These are phyloP conservation scores for Myriosclerotinia scirpicola DNA, from an alignment of 2,329 filamentous ascomycete species.

Conservation along the genomic window DNA sequence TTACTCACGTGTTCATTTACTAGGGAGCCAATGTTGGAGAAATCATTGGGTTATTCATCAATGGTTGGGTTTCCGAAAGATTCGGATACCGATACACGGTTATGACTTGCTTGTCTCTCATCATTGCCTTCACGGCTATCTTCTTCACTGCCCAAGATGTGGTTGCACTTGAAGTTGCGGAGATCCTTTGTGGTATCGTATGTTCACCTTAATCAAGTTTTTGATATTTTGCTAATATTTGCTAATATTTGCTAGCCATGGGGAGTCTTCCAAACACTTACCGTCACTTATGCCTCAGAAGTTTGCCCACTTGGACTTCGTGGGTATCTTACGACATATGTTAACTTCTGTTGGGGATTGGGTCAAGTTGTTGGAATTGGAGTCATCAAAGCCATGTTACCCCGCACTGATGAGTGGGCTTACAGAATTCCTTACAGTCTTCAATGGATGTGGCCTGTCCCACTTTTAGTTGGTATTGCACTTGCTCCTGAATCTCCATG, in stretches of 20 bases:
- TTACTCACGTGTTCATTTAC: conserved; percentile 15
- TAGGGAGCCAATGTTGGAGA: conserved; percentile 37
- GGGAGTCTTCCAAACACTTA: conserved; percentile 46
- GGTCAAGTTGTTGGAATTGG: conserved; percentile 53
- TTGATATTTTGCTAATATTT: background rate
- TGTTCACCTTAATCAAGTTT: background rate
- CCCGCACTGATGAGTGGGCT: conserved; percentile 49
- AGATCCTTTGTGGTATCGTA: conserved; percentile 48
- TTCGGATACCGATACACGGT: conserved; percentile 44
- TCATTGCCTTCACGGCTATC: conserved; percentile 50
- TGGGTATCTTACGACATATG: conserved; percentile 56
- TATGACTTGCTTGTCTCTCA: conserved; percentile 33
- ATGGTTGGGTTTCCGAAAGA: conserved; percentile 50
- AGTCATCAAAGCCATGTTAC: conserved; percentile 50
- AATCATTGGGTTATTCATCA: conserved; percentile 50
- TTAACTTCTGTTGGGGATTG: conserved; percentile 56
- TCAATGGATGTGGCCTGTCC: conserved; percentile 45
- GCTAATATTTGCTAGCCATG: conserved; percentile 41
- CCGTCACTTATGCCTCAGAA: conserved; percentile 45
- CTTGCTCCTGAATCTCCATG: conserved; percentile 51
- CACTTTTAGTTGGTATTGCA: conserved; percentile 48
- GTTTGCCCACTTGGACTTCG: conserved; percentile 57
- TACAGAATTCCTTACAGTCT: conserved; percentile 53
- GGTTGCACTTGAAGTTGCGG: conserved; percentile 47
- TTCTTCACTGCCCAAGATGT: conserved; percentile 52